phyloP scores from a whole-genome alignment of 805 yeast species.

The Lipomyces anomalus region DNA sequence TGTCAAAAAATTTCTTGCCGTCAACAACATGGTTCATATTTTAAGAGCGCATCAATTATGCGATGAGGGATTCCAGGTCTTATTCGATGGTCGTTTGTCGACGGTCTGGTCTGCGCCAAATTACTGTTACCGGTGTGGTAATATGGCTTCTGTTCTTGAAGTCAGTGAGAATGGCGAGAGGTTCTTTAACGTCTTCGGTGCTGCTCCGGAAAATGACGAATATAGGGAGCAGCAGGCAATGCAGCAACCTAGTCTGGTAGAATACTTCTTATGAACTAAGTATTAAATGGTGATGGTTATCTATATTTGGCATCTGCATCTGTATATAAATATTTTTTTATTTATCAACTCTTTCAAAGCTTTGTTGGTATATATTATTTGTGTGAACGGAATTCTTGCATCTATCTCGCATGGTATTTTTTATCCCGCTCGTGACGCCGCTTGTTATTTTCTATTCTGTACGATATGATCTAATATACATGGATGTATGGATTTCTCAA shows the following conservation, averaged over 20 bases:
- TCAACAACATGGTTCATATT: constrained; percentile 73
- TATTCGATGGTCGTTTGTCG: constrained; percentile 83
- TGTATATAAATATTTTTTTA: no score
- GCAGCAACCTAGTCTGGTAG: constrained; percentile 15
- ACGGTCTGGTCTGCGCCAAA: constrained; percentile 99
- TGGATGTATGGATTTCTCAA: no score
- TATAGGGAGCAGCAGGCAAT: constrained; percentile 28
- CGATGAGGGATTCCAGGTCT: constrained; percentile 89
- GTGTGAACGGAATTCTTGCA: no score
- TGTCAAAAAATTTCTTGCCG: constrained; percentile 74
- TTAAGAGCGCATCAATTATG: constrained; percentile 94
- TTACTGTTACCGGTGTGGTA: constrained; percentile 95
- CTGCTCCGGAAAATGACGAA: constrained; percentile 86
- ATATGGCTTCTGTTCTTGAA: constrained; percentile 94
- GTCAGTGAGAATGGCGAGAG: constrained; percentile 62
- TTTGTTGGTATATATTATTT: no score
- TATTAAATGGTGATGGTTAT: no score
- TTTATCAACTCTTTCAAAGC: no score
- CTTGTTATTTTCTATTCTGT: no score
- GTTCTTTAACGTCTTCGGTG: constrained; percentile 88
- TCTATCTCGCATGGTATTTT: no score
- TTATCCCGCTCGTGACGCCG: no score
- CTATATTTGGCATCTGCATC: no score
- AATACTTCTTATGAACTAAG: constrained; percentile 19
- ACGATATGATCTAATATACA: no score